phyloP scores from a whole-genome alignment of 306 rosid genomes.

The Prunus campanulata region DNA sequence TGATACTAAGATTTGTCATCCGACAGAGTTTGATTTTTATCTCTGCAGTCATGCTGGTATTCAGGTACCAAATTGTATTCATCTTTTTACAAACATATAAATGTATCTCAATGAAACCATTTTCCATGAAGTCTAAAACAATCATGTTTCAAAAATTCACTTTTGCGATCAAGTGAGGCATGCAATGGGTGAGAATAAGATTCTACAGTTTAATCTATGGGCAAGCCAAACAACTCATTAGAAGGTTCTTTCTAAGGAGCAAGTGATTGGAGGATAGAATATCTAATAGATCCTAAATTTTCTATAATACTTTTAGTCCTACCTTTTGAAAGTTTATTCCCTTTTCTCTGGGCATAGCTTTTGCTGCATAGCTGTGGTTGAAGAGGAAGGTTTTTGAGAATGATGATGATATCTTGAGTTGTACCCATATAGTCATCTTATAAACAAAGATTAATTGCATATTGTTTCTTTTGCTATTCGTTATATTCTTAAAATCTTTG shows the following conservation, averaged over 20 bases:
- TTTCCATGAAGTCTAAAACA: background rate
- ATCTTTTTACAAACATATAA: background rate
- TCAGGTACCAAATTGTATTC: constrained; percentile 43
- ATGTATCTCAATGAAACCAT: background rate
- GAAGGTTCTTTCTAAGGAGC: too few species aligned
- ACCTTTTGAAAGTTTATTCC: too few species aligned
- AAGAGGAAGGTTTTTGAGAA: background rate
- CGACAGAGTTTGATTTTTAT: constrained; percentile 88
- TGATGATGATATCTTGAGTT: background rate
- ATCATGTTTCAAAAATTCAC: background rate
- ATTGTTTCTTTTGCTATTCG: background rate
- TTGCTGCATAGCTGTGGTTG: background rate
- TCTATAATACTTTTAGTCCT: too few species aligned
- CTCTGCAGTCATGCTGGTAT: constrained; percentile 97
- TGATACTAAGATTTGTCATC: constrained; percentile 87
- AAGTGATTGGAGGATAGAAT: too few species aligned
- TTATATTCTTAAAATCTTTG: background rate
- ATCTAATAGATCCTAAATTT: too few species aligned
- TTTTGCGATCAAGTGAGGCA: background rate
- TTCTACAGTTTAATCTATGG: too few species aligned
- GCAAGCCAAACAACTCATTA: too few species aligned
- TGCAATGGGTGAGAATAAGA: background rate
- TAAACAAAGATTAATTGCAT: background rate
- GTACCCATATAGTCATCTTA: background rate
- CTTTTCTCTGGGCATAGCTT: too few species aligned